phyloP scores from a whole-genome alignment of 352 stramenopile genomes.

The Pythium rishiriense region DNA sequence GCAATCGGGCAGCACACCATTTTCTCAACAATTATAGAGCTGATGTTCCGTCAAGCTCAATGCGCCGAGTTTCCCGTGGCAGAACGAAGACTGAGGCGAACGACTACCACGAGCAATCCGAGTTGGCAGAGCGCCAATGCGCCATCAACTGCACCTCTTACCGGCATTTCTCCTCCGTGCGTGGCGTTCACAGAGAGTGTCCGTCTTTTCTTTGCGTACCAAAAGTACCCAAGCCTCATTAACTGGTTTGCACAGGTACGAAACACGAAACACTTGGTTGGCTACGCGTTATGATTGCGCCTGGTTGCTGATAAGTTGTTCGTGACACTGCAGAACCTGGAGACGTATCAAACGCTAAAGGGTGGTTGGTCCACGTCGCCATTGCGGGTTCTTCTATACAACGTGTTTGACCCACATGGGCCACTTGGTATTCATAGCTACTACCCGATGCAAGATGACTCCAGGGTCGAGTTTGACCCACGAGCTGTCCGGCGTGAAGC shows the following conservation, averaged over 20 bases:
- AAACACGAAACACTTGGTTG: neutral
- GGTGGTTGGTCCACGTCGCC: slow-evolving; percentile 57
- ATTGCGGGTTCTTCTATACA: slow-evolving; percentile 69
- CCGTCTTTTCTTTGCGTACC: slow-evolving; percentile 76
- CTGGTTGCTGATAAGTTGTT: neutral
- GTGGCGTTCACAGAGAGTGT: slow-evolving; percentile 69
- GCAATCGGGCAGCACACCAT: slow-evolving; percentile 75
- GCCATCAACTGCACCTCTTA: neutral
- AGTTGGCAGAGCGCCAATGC: neutral
- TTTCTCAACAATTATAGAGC: slow-evolving; percentile 69
- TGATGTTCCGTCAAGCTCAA: slow-evolving; percentile 74
- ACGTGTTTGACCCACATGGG: slow-evolving; percentile 77
- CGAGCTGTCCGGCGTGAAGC: slow-evolving; percentile 61
- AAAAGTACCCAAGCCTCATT: slow-evolving; percentile 81
- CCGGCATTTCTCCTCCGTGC: slow-evolving; percentile 42
- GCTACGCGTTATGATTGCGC: neutral
- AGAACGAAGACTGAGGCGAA: slow-evolving; percentile 32
- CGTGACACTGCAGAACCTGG: slow-evolving; percentile 45
- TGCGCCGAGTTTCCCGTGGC: slow-evolving; percentile 65
- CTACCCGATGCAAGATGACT: slow-evolving; percentile 55
- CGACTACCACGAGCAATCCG: neutral
- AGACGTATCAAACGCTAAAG: slow-evolving; percentile 79
- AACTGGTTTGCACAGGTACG: slow-evolving; percentile 83
- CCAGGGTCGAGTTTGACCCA: slow-evolving; percentile 36
- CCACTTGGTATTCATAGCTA: slow-evolving; percentile 81